Percentiles rank a stretch among this genome's conserved stretches.
Conservation (phyloP, 140 eudicot species). For the Cichorium intybus region DNA sequence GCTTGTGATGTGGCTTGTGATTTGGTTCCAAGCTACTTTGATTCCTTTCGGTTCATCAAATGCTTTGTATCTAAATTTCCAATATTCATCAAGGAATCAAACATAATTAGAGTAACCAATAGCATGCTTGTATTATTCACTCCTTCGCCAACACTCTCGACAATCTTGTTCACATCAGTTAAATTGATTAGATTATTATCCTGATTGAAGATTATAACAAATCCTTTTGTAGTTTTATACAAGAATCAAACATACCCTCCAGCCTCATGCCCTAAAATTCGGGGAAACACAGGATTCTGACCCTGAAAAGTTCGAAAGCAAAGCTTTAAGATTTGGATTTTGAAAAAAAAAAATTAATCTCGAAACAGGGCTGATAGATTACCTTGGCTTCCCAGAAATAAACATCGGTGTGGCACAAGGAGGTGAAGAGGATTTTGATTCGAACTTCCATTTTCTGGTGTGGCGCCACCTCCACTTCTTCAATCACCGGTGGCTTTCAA, state of each 20-base stretch:
- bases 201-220: neutral
- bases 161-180: conserved; percentile 36
- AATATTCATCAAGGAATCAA: too few species aligned
- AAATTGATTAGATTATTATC: neutral
- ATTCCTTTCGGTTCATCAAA: too few species aligned
- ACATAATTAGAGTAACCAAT: too few species aligned
- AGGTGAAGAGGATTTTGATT: conserved; percentile 70
- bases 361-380: neutral
- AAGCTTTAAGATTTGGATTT: neutral
- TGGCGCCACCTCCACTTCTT: conserved; percentile 86
- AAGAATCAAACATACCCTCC: conserved; percentile 56
- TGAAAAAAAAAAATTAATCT: too few species aligned
- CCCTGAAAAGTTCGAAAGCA: conserved; percentile 37
- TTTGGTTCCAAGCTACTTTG: too few species aligned
- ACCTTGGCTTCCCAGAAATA: conserved; percentile 97
- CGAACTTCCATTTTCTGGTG: too few species aligned
- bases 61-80: too few species aligned
- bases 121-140: too few species aligned
- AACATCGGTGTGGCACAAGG: conserved; percentile 84
- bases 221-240: neutral
- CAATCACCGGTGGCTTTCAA: too few species aligned
- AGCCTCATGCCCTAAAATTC: conserved; percentile 81
- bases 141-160: conserved; percentile 91
- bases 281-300: conserved; percentile 68
- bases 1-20: too few species aligned